Evolutionary conservation across 345 rosid species (phyloP).

Genomic region (Iberis pinnata): DNA sequence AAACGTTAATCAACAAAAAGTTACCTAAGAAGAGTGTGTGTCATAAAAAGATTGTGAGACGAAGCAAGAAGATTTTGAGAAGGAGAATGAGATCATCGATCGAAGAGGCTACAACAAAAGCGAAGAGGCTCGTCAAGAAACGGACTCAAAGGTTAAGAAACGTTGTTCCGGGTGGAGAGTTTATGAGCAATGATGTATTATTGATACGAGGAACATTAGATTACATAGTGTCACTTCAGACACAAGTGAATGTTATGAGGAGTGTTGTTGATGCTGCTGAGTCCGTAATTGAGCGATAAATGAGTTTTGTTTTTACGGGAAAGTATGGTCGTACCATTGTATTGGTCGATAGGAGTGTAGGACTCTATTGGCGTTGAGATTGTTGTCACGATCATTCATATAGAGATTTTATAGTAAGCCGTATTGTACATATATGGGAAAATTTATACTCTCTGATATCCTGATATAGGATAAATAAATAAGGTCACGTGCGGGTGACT

Average conservation of each 20-base stretch:
- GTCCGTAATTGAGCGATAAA: slow-evolving; percentile 22
- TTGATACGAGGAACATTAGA: slow-evolving; percentile 84
- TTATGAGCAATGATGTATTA: slow-evolving; percentile 50
- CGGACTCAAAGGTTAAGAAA: slow-evolving; percentile 54
- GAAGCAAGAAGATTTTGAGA: slow-evolving; percentile 63
- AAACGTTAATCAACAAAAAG: slow-evolving; percentile 27
- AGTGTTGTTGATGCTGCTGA: slow-evolving; percentile 39
- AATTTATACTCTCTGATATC: slow-evolving; percentile 17
- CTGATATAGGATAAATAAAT: too few relatives aligned
- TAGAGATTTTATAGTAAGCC: slow-evolving; percentile 15
- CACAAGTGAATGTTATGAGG: slow-evolving; percentile 81
- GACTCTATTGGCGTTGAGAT: slow-evolving; percentile 8
- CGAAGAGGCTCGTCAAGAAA: slow-evolving; percentile 50
- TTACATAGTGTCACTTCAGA: slow-evolving; percentile 60
- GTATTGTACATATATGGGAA: slow-evolving; percentile 18
- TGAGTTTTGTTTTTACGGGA: not conserved
- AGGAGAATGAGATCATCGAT: slow-evolving; percentile 24
- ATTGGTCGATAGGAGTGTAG: too few relatives aligned
- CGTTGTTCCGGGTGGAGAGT: slow-evolving; percentile 67
- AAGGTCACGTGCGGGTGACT: too few relatives aligned
- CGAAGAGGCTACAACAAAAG: slow-evolving; percentile 28
- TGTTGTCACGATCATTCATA: slow-evolving; percentile 5
- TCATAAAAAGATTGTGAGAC: slow-evolving; percentile 36
- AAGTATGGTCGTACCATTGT: too few relatives aligned
- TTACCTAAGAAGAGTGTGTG: slow-evolving; percentile 11